Percentiles rank a stretch among this genome's conserved stretches.
Evolutionary conservation across 371 early-diverging fungal genomes (phyloP).

Genomic region (Mortierella polycephala): DNA sequence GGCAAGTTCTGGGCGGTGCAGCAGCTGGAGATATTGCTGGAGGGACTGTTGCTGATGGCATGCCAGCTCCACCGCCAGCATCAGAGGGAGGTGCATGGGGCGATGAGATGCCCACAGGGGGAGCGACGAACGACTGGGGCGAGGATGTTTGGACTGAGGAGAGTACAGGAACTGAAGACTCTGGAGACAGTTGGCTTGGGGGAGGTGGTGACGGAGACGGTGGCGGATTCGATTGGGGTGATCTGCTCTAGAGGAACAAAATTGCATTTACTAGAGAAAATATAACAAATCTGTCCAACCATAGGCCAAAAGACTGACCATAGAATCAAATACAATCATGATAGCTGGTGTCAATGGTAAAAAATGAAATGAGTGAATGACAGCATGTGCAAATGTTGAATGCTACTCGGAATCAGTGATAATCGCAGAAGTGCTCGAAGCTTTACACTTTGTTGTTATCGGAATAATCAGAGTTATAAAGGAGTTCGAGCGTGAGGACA

Average conservation of each 20-base stretch:
- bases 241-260: conserved; percentile 15
- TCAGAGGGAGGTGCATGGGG: conserved; percentile 23
- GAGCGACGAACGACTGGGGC: conserved; percentile 39
- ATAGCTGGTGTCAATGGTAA: no score
- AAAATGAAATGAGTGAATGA: no score
- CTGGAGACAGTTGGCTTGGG: conserved; percentile 39
- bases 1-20: conserved; percentile 25
- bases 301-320: neutral
- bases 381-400: no score
- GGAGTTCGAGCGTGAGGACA: no score
- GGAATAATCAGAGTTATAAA: no score
- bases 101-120: conserved; percentile 20
- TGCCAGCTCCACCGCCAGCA: conserved; percentile 23
- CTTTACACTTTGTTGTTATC: no score
- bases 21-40: conserved; percentile 23
- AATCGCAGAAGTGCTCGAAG: no score
- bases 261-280: neutral
- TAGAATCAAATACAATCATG: neutral
- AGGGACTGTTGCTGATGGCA: conserved; percentile 16
- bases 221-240: conserved; percentile 38
- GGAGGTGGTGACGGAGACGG: conserved; percentile 14
- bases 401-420: no score
- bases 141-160: conserved; percentile 50
- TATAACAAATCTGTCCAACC: neutral
- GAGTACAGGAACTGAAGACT: conserved; percentile 7